Base-by-base conservation (phyloP, 495 filamentous ascomycete species). In the Tuber magnatum region DNA sequence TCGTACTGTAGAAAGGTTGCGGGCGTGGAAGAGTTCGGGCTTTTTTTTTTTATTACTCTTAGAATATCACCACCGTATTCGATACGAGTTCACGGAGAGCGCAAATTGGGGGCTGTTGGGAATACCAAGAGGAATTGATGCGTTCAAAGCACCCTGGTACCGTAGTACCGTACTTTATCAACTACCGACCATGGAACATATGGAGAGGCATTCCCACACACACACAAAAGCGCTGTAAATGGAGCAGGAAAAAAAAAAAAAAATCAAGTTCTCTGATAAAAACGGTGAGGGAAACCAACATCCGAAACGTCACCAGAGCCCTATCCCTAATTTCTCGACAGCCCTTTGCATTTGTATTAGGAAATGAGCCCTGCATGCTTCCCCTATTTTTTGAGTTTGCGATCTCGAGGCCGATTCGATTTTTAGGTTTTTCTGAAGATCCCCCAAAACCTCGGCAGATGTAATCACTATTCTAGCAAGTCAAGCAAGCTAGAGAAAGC, bases 281-380 rank as follows among this genome's bases (percentile, higher is more conserved):
- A 68, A 24, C 9, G 73, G 51, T 71, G 71, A 41, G 75, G 68
- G 72, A 76, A 81, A 69, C 78, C 68, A 74, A 81, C 79, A 81
- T 80, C 40, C 79, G 75, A 69, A 81, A 81, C 9, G 79, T 81
- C 73, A 81, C 79, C 46, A 79, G 46, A 68, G 77, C 77, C 65
- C 73, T 79, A 46, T 39, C 72, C 43, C 43, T 72, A 38, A 42
- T 73, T 43, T 42, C 56, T 18, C 56, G 56, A 32, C 56, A 10
- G 14, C 32, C 28, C 28, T 35, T 73, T 32, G 71, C 42, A 69
- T 69, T 78, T 32, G 71, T 51, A 69, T 69, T 78, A 32, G 77
- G 41, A 68, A 71, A 75, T 68, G 73, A 68, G 43, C 72, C 73
- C 20, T 76, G 42, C 77, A 79, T 79, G 35, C 68, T 48, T 39